These are phyloP conservation scores for Solanum tarijense DNA, from an alignment of 257 asterid species.

Conservation along the genomic window DNA sequence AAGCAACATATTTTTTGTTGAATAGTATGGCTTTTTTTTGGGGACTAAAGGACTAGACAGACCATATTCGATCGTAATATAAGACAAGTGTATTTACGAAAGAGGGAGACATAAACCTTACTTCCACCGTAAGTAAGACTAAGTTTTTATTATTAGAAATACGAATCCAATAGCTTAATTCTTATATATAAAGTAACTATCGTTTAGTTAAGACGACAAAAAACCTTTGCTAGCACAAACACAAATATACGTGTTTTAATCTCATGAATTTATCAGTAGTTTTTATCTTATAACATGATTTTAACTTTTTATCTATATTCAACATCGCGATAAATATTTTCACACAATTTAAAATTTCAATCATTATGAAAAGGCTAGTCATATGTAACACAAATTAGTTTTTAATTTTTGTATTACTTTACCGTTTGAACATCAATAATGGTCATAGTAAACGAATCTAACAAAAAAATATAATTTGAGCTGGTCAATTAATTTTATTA, in stretches of 20 bases:
- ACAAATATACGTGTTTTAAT: not conserved
- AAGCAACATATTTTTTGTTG: too few relatives aligned
- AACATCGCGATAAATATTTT: not conserved
- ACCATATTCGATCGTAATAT: too few relatives aligned
- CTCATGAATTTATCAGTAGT: not conserved
- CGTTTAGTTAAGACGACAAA: too few relatives aligned
- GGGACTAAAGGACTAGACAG: too few relatives aligned
- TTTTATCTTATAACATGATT: not conserved
- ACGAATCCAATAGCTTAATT: not conserved
- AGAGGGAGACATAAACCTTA: not conserved
- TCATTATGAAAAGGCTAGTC: not conserved
- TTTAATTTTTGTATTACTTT: not conserved
- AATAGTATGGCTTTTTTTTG: too few relatives aligned
- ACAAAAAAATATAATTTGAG: not conserved
- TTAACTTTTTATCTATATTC: not conserved
- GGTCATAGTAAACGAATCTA: not conserved
- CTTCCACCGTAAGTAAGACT: not conserved
- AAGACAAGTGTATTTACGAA: not conserved
- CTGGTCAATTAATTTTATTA: not conserved
- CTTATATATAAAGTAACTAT: not conserved
- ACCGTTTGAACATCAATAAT: not conserved
- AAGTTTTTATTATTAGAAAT: not conserved
- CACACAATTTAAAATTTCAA: not conserved
- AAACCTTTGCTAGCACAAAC: not conserved
- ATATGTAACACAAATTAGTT: not conserved